Base-by-base conservation (phyloP, 164 flowering plant species). In the Buxus sempervirens region DNA sequence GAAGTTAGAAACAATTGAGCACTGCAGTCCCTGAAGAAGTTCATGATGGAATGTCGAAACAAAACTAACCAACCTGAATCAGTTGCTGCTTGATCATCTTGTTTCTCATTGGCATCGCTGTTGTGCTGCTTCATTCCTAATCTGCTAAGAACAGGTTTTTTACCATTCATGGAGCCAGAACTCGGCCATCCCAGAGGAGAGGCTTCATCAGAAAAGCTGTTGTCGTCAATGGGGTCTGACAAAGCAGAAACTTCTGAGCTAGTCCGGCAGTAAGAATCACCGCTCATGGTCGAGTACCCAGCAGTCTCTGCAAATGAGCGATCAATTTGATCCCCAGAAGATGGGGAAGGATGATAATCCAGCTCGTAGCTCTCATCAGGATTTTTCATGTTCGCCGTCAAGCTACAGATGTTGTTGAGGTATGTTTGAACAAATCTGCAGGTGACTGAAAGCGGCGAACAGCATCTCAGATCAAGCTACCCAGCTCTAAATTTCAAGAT, bases 61-160 rank as follows among this genome's bases (percentile, higher is more conserved):
- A 21, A 58, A 62, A 56, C 21, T 58, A 58, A 56, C 82, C 63
- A 21, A 88, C 96, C 96, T 67, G 76, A 51, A 60, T 88, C 90
- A 16, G 62, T 45, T n/a, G 71, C 58, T 65, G 3, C 61, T 26
- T 58, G 38, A 26, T 58, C 61, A 25, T 58, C 26, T 10, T 13
- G 20, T 58, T 26, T 58, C 38, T 58, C 25, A 9, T 27, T n/a
- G 5, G 5, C n/a, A 16, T 13, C 61, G 4, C 18, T 12, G 60
- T 16, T 15, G 20, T 58, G 36, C 18, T 58, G 32, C 18, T 58
- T 25, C 32, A 58, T 58, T 2, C 19, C 32, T 26, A 26, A 58
- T 12, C 6, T 58, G 16, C 6, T 58, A 26, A 25, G 36, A 10
- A 12, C 36, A 58, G 32, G 19, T 14, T 58, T 19, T 24, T 25